These are phyloP conservation scores for Wickerhamiella azyma DNA, from an alignment of 805 yeast species.

Conservation along the genomic window DNA sequence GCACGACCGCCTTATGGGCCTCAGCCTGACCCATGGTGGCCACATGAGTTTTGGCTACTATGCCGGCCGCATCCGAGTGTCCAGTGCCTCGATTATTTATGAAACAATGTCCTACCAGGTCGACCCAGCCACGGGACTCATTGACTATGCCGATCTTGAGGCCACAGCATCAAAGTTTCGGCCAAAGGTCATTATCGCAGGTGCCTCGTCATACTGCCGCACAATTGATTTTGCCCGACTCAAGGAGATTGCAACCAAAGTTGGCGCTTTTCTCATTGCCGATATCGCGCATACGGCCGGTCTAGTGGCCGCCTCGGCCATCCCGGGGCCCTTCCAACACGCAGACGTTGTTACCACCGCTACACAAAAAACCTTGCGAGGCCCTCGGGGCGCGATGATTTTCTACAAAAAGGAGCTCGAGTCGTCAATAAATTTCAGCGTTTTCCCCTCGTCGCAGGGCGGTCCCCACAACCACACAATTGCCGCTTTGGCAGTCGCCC, in stretches of 20 bases:
- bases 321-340: slow-evolving; percentile 89
- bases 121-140: slow-evolving; percentile 77
- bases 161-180: slow-evolving; percentile 79
- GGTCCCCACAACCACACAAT: slow-evolving; percentile 99
- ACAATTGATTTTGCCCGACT: slow-evolving; percentile 89
- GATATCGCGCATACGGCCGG: slow-evolving; percentile 99
- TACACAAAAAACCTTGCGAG: slow-evolving; percentile 95
- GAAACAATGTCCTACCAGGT: slow-evolving; percentile 98
- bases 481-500: slow-evolving; percentile 90
- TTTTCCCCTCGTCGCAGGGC: slow-evolving; percentile 99
- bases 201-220: slow-evolving; percentile 96
- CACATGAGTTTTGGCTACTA: slow-evolving; percentile 98
- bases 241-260: slow-evolving; percentile 87
- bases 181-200: slow-evolving; percentile 94
- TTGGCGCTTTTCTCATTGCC: slow-evolving; percentile 87
- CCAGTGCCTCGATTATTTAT: slow-evolving; percentile 89
- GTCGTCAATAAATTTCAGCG: slow-evolving; percentile 89
- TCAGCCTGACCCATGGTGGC: slow-evolving; percentile 96
- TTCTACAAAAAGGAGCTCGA: slow-evolving; percentile 94
- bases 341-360: slow-evolving; percentile 98
- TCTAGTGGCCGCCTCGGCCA: slow-evolving; percentile 84
- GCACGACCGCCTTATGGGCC: slow-evolving; percentile 94
- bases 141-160: slow-evolving; percentile 91
- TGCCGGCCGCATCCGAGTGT: slow-evolving; percentile 82
- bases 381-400: slow-evolving; percentile 99